A percentile compares a stretch with the other conserved stretches of the same genome.
phyloP scores from a whole-genome alignment of 139 green algal genomes.

The Closterium sp. region DNA sequence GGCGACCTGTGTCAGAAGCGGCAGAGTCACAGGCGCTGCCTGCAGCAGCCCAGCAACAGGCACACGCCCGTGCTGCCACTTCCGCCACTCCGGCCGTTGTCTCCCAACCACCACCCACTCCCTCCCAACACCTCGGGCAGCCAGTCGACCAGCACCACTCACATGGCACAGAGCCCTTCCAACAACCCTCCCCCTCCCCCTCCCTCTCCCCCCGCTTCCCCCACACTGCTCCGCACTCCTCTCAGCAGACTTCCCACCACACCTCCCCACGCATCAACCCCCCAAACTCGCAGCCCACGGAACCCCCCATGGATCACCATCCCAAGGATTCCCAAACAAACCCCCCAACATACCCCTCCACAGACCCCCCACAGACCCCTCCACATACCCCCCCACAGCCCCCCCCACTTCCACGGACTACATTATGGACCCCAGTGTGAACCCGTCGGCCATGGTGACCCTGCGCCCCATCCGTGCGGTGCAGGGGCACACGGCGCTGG shows the following conservation, averaged over 20 bases:
- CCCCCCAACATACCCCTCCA: background rate
- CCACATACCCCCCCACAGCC: background rate
- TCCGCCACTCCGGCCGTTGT: background rate
- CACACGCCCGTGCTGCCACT: background rate
- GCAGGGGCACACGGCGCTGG: background rate
- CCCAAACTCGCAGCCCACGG: background rate
- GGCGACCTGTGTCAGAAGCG: too few species aligned
- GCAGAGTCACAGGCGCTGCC: too few species aligned
- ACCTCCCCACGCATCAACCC: background rate
- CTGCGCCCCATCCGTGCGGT: background rate
- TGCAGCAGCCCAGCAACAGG: background rate
- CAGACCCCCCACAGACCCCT: background rate
- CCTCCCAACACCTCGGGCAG: background rate
- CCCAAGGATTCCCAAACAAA: background rate
- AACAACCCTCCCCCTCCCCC: background rate
- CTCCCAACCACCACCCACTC: background rate
- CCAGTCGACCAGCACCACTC: background rate
- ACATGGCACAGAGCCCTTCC: background rate
- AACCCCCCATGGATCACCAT: background rate
- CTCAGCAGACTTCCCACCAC: background rate
- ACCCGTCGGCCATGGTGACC: background rate
- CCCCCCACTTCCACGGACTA: background rate
- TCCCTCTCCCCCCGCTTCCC: background rate
- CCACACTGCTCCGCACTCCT: background rate
- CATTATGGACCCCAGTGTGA: background rate